Evolutionary conservation across 2,329 filamentous ascomycete genomes (phyloP).

Genomic region (Colletotrichum neosansevieriae): DNA sequence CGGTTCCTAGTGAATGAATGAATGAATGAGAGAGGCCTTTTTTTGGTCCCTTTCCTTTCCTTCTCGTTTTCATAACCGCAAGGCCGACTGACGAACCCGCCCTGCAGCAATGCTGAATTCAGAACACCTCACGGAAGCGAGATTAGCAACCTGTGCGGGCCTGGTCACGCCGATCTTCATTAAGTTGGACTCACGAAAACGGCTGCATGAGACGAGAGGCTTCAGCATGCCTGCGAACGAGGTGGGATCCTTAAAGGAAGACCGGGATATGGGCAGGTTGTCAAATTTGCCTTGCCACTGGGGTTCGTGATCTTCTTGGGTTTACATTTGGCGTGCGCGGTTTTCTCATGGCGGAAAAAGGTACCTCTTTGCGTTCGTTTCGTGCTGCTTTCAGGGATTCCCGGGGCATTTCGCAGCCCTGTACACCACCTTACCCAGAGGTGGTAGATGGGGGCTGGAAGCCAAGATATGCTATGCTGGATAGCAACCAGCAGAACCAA

Average conservation of each 20-base stretch:
- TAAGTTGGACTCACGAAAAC: conserved; percentile 17
- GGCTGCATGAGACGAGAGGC: conserved; percentile 5
- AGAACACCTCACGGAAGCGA: conserved; percentile 36
- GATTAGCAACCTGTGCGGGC: conserved; percentile 24
- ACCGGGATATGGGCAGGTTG: not conserved
- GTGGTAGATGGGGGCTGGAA: too few species aligned
- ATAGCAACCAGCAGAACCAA: too few species aligned
- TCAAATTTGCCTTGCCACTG: not conserved
- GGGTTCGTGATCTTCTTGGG: not conserved
- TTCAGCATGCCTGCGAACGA: not conserved
- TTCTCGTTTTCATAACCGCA: not conserved
- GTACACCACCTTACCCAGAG: too few species aligned
- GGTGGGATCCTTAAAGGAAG: too few species aligned
- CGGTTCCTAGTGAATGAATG: not conserved
- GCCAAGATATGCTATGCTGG: too few species aligned
- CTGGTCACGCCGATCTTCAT: conserved; percentile 30
- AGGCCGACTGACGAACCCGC: not conserved
- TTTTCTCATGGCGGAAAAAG: not conserved
- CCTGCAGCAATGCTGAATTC: not conserved
- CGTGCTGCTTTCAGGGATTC: not conserved
- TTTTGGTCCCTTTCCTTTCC: not conserved
- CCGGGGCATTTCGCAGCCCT: too few species aligned
- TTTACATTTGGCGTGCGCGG: not conserved
- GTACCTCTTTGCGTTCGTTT: too few species aligned
- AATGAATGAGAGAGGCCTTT: not conserved